Conservation (phyloP, 371 early-diverging fungal genomes). For the Mortierella polycephala region DNA sequence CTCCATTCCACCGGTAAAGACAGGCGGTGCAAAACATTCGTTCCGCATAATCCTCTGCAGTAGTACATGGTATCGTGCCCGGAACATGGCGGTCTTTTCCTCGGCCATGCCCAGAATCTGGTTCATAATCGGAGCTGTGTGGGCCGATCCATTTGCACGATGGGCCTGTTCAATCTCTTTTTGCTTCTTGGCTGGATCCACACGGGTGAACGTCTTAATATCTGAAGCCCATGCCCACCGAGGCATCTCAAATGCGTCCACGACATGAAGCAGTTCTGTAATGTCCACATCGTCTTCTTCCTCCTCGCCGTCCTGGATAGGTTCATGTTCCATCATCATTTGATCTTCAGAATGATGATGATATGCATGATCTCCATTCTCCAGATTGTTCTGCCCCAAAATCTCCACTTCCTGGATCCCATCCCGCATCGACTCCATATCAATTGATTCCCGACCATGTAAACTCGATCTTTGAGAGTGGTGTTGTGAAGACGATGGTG, state of each 20-base stretch:
- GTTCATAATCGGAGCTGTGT: conserved; percentile 19
- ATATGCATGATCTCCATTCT: neutral
- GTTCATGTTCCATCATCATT: conserved; percentile 1
- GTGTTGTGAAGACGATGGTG: conserved; percentile 3
- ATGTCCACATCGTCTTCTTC: conserved; percentile 61
- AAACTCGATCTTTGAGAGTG: conserved; percentile 4
- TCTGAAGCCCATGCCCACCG: conserved; percentile 73
- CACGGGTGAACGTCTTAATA: conserved; percentile 70
- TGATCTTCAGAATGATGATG: conserved; percentile 4
- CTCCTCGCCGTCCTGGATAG: conserved; percentile 5
- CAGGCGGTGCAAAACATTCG: conserved; percentile 77
- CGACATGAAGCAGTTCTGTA: conserved; percentile 72
- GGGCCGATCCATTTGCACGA: conserved; percentile 9
- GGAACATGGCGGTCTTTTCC: conserved; percentile 73
- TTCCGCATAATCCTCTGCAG: conserved; percentile 85
- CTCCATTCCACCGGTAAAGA: conserved; percentile 61
- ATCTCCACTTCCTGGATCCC: conserved; percentile 38
- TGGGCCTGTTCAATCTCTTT: conserved; percentile 11
- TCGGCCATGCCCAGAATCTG: conserved; percentile 69
- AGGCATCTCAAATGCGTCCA: conserved; percentile 81
- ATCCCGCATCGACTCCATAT: conserved; percentile 41
- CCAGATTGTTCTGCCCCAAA: neutral
- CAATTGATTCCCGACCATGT: conserved; percentile 18
- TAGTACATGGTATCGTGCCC: conserved; percentile 81
- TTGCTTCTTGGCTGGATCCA: conserved; percentile 6